Conservation (phyloP, 768 basidiomycete species). For the Collybiopsis confluens region DNA sequence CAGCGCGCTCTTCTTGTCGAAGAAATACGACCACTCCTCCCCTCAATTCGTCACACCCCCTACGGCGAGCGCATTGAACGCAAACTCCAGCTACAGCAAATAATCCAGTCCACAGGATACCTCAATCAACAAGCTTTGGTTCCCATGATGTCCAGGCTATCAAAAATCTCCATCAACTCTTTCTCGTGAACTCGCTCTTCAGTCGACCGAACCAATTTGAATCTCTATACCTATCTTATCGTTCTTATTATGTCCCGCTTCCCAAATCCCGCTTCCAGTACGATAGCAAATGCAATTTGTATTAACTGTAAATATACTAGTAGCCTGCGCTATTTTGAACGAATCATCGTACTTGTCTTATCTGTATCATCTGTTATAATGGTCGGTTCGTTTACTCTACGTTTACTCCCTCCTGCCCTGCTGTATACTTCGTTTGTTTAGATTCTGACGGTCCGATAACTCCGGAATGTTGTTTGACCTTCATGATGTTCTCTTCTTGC, state of each 20-base stretch:
- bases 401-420: conserved; percentile 55
- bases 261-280: conserved; percentile 35
- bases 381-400: conserved; percentile 57
- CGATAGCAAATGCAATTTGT: conserved; percentile 63
- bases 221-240: conserved; percentile 24
- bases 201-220: conserved; percentile 32
- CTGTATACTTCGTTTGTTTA: too few relatives aligned
- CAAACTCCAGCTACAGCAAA: conserved; percentile 92
- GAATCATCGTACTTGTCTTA: conserved; percentile 24
- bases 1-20: conserved; percentile 93
- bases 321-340: conserved; percentile 29
- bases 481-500: too few relatives aligned
- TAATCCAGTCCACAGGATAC: conserved; percentile 62
- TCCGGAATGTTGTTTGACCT: too few relatives aligned
- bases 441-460: too few relatives aligned
- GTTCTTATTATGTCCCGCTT: conserved; percentile 33
- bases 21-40: conserved; percentile 96
- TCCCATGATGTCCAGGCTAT: conserved; percentile 57
- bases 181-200: conserved; percentile 49
- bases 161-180: conserved; percentile 49
- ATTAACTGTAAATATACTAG: conserved; percentile 61
- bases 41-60: conserved; percentile 97
- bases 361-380: conserved; percentile 46
- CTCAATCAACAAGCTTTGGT: conserved; percentile 57
- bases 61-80: conserved; percentile 99